Base-by-base conservation (phyloP, 1,284 basidiomycete species). In the Singerocomus rubriflavus region DNA sequence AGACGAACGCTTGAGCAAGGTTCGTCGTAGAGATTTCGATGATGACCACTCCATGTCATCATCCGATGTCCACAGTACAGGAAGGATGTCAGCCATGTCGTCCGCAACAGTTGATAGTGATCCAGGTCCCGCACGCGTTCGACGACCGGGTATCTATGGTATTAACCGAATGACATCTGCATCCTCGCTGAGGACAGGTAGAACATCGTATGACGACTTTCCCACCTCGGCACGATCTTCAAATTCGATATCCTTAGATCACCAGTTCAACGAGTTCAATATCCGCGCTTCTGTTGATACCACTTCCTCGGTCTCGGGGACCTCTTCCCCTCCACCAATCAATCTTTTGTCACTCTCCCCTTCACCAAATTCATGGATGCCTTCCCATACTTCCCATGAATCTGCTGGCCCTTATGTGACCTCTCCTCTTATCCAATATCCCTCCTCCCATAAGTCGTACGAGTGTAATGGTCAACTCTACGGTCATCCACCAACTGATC, bases 21-120 rank as follows among this genome's bases (percentile, higher is more conserved):
- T 85, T 53, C 81, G 92, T 58, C 81, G 88, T 64, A 78, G 87
- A 64, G 88, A 91, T 61, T 85, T 81, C 57, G 91, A 93, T 66
- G 91, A 93, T 66, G 91, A 93, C 67, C 90, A 91, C 68, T 93
- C 91, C 37, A 88, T 90, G 80, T 91, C 89, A 49, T 92, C 89
- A 31, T 89, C 89, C 35, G 91, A 92, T 59, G 74, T 91, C 29
- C 84, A 84, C 57, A 89, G 86, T 58, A 74, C 86, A 46, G 76
- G 79, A 37, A 78, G 78, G 51, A 77, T 87, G 73, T 88, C 87
- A 7, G 79, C 80, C 40, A 82, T 88, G 59, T 91, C 88, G 12
- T 88, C 87, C 62, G 80, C 82, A 29, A 88, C 89, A 3, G 83
- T 88, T 50, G 88, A 91, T 65, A 87, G 82, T 60, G 91, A 93